A percentile compares a stretch with the other conserved stretches of the same genome.
Conservation (phyloP, 2,329 filamentous ascomycete species). For the Colletotrichum gloeosporioides region DNA sequence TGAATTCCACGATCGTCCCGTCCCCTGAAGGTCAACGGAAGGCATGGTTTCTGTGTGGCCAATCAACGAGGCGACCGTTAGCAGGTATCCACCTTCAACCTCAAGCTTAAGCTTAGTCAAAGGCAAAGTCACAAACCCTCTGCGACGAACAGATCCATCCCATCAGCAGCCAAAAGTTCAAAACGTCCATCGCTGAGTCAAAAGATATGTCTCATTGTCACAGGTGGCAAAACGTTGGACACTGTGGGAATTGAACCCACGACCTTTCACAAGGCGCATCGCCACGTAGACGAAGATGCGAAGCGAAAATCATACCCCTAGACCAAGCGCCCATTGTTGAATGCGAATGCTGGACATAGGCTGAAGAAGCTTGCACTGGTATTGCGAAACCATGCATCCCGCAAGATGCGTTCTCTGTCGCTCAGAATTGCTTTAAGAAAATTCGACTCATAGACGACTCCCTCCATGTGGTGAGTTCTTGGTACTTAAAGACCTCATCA, state of each 20-base stretch:
- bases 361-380: fast-evolving
- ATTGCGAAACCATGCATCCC: not conserved
- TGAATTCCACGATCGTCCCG: not conserved
- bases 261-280: constrained; percentile 10
- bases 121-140: not conserved
- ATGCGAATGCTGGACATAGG: no score
- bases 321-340: constrained; percentile 21
- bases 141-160: fast-evolving
- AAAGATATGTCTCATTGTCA: fast-evolving
- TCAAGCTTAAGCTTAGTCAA: not conserved
- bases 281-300: not conserved
- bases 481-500: not conserved
- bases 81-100: not conserved
- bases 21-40: not conserved
- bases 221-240: not conserved
- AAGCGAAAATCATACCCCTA: constrained; percentile 24
- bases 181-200: fast-evolving
- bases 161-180: fast-evolving
- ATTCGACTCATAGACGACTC: not conserved
- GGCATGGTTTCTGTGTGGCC: not conserved
- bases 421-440: no score
- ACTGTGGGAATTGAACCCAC: constrained; percentile 21
- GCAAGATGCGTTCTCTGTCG: not conserved
- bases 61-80: not conserved
- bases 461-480: no score